Evolutionary conservation across 2,329 filamentous ascomycete species (phyloP).

Genomic region (Cladosporium sp.): DNA sequence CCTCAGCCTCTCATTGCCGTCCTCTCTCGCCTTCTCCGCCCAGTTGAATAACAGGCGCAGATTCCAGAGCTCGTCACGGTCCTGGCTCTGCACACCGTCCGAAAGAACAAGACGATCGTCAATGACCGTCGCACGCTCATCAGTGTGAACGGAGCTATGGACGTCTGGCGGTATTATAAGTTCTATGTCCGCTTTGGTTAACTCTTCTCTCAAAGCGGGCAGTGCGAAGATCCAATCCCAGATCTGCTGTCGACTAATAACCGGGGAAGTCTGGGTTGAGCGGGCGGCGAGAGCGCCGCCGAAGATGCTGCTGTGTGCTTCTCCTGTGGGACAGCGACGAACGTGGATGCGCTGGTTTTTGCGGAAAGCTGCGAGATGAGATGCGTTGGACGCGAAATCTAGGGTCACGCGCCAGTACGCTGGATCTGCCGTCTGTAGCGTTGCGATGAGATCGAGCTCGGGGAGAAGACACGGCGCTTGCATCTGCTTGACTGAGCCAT

Average conservation of each 20-base stretch:
- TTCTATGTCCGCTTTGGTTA: constrained; percentile 61
- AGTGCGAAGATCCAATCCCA: constrained; percentile 74
- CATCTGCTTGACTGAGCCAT: constrained; percentile 28
- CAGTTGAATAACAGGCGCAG: constrained; percentile 62
- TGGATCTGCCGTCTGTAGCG: constrained; percentile 59
- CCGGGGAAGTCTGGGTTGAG: constrained; percentile 36
- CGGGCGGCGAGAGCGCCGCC: constrained; percentile 70
- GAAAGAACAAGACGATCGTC: constrained; percentile 67
- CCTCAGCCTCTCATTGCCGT: constrained; percentile 37
- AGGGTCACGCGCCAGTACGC: constrained; percentile 79
- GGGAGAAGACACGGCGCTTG: constrained; percentile 58
- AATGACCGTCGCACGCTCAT: constrained; percentile 57
- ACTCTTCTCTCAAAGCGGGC: constrained; percentile 40
- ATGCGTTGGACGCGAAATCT: constrained; percentile 63
- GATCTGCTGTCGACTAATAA: constrained; percentile 36
- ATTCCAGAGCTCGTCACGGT: constrained; percentile 58
- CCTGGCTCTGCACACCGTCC: constrained; percentile 37
- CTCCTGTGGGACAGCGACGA: constrained; percentile 54
- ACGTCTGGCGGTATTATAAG: constrained; percentile 38
- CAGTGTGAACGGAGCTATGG: constrained; percentile 44
- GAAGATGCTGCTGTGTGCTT: constrained; percentile 57
- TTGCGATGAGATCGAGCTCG: constrained; percentile 59
- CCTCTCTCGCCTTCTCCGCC: constrained; percentile 47
- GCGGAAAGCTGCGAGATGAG: constrained; percentile 61
- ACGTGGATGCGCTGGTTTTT: constrained; percentile 71